Evolutionary conservation across 2,329 filamentous ascomycete genomes (phyloP).

Genomic region (Fulvia fulva): DNA sequence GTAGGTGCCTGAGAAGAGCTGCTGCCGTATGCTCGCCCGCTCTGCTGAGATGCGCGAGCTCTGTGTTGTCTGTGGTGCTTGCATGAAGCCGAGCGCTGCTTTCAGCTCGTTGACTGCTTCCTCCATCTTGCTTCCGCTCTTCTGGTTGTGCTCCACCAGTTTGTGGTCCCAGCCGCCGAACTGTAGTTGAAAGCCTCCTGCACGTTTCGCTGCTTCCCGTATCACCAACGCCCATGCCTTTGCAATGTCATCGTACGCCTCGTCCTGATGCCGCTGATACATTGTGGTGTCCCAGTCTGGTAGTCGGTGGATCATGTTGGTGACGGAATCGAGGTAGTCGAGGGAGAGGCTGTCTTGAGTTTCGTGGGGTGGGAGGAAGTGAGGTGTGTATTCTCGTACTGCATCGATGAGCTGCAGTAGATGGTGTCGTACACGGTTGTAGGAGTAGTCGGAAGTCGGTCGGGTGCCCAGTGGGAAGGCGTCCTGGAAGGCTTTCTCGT

Average conservation of each 20-base stretch:
- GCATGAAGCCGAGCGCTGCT: slow-evolving; percentile 72
- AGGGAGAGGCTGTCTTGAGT: slow-evolving; percentile 77
- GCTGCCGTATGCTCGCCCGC: slow-evolving; percentile 50
- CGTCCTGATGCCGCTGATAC: slow-evolving; percentile 89
- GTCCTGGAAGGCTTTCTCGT: slow-evolving; percentile 71
- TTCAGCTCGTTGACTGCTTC: slow-evolving; percentile 75
- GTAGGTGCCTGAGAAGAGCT: slow-evolving; percentile 38
- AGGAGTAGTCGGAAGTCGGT: slow-evolving; percentile 84
- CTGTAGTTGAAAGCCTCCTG: slow-evolving; percentile 83
- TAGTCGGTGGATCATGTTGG: slow-evolving; percentile 81
- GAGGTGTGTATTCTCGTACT: slow-evolving; percentile 87
- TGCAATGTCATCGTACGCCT: slow-evolving; percentile 92
- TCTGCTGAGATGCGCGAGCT: slow-evolving; percentile 29
- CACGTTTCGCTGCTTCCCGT: slow-evolving; percentile 83
- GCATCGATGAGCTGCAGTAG: slow-evolving; percentile 80
- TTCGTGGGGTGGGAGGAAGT: slow-evolving; percentile 91
- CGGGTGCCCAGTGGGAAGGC: slow-evolving; percentile 84
- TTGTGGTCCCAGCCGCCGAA: slow-evolving; percentile 90
- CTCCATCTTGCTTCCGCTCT: slow-evolving; percentile 75
- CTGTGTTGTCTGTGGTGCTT: slow-evolving; percentile 40
- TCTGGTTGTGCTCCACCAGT: slow-evolving; percentile 80
- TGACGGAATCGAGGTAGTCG: slow-evolving; percentile 83
- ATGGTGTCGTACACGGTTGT: slow-evolving; percentile 83
- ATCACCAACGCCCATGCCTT: slow-evolving; percentile 91
- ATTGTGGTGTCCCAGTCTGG: slow-evolving; percentile 87